Evolutionary conservation across 495 filamentous ascomycete species (phyloP).

Genomic region (Lasiosphaeriaceae sp.): DNA sequence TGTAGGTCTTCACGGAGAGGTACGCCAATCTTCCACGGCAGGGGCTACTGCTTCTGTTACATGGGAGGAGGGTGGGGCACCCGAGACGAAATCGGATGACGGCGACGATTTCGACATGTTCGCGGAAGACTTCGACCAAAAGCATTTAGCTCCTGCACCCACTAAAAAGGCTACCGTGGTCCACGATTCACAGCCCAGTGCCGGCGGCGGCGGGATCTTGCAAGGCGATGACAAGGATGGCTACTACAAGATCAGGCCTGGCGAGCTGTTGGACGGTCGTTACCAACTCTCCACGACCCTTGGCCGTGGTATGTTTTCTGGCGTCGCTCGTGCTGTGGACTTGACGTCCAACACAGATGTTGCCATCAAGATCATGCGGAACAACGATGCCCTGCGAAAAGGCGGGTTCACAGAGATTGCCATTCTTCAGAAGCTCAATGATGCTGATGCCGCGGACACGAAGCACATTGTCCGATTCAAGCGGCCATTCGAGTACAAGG

Average conservation of each 20-base stretch:
- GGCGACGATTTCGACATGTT: constrained; percentile 91
- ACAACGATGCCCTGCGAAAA: constrained; percentile 90
- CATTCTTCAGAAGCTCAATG: constrained; percentile 78
- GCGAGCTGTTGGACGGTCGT: constrained; percentile 80
- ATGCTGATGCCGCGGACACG: constrained; percentile 82
- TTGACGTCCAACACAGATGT: constrained; percentile 65
- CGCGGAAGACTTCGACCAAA: constrained; percentile 81
- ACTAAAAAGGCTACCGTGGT: constrained; percentile 37
- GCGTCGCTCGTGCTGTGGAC: constrained; percentile 88
- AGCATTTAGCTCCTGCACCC: constrained; percentile 71
- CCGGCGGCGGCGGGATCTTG: constrained; percentile 70
- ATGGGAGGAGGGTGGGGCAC: constrained; percentile 27
- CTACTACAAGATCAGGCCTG: constrained; percentile 88
- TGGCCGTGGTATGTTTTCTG: constrained; percentile 95
- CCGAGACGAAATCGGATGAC: constrained; percentile 12
- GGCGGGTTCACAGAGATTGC: constrained; percentile 92
- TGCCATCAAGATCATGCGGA: constrained; percentile 91
- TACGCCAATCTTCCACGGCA: constrained; percentile 18
- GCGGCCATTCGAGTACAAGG: constrained; percentile 87
- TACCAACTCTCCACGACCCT: constrained; percentile 84
- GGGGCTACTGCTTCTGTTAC: constrained; percentile 17
- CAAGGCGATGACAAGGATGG: constrained; percentile 94
- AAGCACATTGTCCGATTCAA: constrained; percentile 88
- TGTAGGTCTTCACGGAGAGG: constrained; percentile 43
- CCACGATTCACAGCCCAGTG: constrained; percentile 37